Percentiles rank a stretch among this genome's conserved stretches.
Conservation (phyloP, 2,329 filamentous ascomycete genomes). For the Penicillium brasilianum region DNA sequence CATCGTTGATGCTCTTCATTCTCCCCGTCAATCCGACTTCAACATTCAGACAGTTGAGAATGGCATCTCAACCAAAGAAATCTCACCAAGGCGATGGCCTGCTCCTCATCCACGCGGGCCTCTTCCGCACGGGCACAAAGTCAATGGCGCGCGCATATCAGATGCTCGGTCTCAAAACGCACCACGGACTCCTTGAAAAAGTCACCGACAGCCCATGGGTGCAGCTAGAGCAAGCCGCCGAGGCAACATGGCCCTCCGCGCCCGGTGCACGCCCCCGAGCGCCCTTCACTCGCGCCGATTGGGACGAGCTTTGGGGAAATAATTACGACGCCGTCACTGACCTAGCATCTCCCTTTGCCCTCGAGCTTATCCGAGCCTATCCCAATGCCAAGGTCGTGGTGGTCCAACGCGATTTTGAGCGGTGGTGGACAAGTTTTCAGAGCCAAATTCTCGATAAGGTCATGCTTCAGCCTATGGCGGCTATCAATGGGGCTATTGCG, state of each 20-base stretch:
- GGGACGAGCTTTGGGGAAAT: conserved; percentile 7
- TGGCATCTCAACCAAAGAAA: not conserved
- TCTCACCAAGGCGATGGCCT: not conserved
- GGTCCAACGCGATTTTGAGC: conserved; percentile 8
- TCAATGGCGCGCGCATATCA: conserved; percentile 11
- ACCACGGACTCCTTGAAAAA: conserved; percentile 10
- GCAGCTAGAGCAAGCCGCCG: conserved; percentile 7
- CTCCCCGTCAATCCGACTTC: too few species aligned
- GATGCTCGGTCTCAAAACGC: conserved; percentile 11
- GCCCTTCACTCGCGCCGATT: conserved; percentile 6
- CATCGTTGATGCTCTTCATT: not conserved
- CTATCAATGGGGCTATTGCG: conserved; percentile 12
- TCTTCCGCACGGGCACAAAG: conserved; percentile 11
- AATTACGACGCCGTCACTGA: conserved; percentile 12
- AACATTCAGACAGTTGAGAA: not conserved
- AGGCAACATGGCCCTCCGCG: conserved; percentile 8
- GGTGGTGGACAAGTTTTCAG: conserved; percentile 14
- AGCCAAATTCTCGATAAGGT: conserved; percentile 10
- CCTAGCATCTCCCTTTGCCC: conserved; percentile 7
- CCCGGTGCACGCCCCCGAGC: conserved; percentile 2
- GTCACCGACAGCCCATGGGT: conserved; percentile 9
- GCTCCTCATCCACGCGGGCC: conserved; percentile 10
- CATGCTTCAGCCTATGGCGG: conserved; percentile 10
- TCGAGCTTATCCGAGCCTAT: conserved; percentile 10
- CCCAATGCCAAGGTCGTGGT: conserved; percentile 10